Base-by-base conservation (phyloP, 129 eudicot species). In the Dittrichia graveolens region DNA sequence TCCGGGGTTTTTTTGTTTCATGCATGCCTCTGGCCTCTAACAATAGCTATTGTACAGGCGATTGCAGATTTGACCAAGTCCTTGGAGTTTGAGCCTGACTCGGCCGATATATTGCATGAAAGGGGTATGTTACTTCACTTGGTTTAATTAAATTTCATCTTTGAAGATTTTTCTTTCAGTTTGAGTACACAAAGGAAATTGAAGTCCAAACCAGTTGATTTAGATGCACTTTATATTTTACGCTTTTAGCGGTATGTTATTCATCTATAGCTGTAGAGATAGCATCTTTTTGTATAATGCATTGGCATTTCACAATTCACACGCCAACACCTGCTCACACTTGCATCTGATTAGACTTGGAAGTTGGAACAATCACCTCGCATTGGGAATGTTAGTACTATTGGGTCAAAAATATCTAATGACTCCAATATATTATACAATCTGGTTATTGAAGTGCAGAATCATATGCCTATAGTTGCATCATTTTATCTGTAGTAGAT, bases 21-120 rank as follows among this genome's bases (percentile, higher is more conserved):
- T 62, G 41, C 18, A 24, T 47, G 61, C 59, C 67, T 73, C n/a
- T 78, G 80, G 8, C 75, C 68, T 74, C 64, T 72, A 53, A 75
- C 69, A 24, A 42, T 58, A 12, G 76, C 54, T 83, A n/a, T 64
- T 78, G 24, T 42, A 38, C 95, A 94, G 99, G 99, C 99, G 5
- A 90, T 94, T 73, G 74, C 90, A 64, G 99, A 94, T 84, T 88
- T 94, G 94, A 88, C 99, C 40, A 90, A 88, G 79, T 93, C 97
- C 46, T 70, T 94, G 74, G 96, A 94, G 61, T 90, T 94, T 81
- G 99, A 94, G 76, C 96, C 96, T 65, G 79, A 90, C 52, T 86
- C 91, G 0, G 85, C 91, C 50, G 99, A 94, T 75, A 81, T 94
- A 82, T 83, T 90, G 78, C 99, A 94, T 85, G 99, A 94, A 88